Evolutionary conservation across 2,329 filamentous ascomycete genomes (phyloP).

Genomic region (Onygena corvina): DNA sequence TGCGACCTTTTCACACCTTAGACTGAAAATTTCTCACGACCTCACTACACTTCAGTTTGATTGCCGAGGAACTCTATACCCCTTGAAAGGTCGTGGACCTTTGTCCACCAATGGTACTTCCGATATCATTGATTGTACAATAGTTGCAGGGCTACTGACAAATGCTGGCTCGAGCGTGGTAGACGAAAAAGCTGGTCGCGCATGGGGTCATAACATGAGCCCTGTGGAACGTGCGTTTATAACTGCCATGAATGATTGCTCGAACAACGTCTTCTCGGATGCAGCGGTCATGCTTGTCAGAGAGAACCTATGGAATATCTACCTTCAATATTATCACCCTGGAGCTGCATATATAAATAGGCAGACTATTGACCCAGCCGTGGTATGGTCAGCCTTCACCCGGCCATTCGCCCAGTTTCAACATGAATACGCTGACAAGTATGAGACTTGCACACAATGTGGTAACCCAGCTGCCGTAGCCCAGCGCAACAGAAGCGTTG

Average conservation of each 20-base stretch:
- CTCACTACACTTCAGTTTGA: slow-evolving; percentile 16
- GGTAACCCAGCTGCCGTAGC: neutral
- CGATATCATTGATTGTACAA: slow-evolving; percentile 23
- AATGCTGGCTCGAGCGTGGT: slow-evolving; percentile 27
- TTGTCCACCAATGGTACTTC: slow-evolving; percentile 18
- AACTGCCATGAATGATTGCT: slow-evolving; percentile 2
- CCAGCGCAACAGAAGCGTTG: neutral
- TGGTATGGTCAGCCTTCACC: slow-evolving; percentile 9
- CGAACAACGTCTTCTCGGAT: slow-evolving; percentile 9
- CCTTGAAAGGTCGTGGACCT: slow-evolving; percentile 25
- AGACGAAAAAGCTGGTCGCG: slow-evolving; percentile 18
- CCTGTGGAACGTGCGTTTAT: slow-evolving; percentile 8
- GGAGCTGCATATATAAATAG: neutral
- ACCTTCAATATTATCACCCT: neutral
- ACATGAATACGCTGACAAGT: slow-evolving; percentile 3
- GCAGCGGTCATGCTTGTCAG: neutral
- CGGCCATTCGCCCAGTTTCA: slow-evolving; percentile 11
- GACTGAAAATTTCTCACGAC: slow-evolving; percentile 12
- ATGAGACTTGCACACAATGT: neutral
- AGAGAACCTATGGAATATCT: slow-evolving; percentile 3
- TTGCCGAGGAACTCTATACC: slow-evolving; percentile 16
- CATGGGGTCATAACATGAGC: neutral
- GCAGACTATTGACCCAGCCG: neutral
- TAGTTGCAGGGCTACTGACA: slow-evolving; percentile 28
- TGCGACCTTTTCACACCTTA: slow-evolving; percentile 14